These are phyloP conservation scores for Parachaetomium inaequale DNA, from an alignment of 495 filamentous ascomycete species.

Conservation along the genomic window DNA sequence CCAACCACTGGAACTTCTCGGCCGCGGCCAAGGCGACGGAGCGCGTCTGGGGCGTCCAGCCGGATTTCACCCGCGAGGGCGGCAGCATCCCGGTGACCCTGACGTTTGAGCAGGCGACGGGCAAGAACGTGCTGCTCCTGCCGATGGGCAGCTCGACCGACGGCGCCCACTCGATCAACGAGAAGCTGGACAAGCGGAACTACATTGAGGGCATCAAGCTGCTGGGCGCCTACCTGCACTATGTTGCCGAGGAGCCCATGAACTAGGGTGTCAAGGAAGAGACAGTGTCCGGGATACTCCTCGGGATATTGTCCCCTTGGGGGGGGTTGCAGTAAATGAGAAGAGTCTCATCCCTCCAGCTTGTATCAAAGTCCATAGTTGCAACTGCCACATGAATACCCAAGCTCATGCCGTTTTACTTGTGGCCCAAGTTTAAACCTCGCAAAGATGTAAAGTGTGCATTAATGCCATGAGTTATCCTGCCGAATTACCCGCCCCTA, in stretches of 20 bases:
- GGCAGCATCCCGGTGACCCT: slow-evolving; percentile 95
- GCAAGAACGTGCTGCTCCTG: slow-evolving; percentile 92
- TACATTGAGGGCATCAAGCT: slow-evolving; percentile 99
- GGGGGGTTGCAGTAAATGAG: background rate
- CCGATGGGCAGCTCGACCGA: slow-evolving; percentile 98
- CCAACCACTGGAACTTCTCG: slow-evolving; percentile 97
- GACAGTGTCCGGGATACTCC: too few relatives aligned
- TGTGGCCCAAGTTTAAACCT: too few relatives aligned
- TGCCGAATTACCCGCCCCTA: background rate
- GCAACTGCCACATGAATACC: background rate
- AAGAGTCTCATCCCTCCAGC: background rate
- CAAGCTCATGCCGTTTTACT: too few relatives aligned
- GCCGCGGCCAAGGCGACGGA: slow-evolving; percentile 90
- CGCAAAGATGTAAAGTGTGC: too few relatives aligned
- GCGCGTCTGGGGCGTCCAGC: slow-evolving; percentile 85
- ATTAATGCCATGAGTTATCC: background rate
- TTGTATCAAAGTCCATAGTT: too few relatives aligned
- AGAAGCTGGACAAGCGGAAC: slow-evolving; percentile 95
- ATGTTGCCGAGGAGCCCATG: slow-evolving; percentile 84
- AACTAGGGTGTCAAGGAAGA: slow-evolving; percentile 19
- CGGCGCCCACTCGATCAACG: slow-evolving; percentile 94
- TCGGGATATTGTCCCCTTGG: too few relatives aligned
- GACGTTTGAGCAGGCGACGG: slow-evolving; percentile 96
- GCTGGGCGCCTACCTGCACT: slow-evolving; percentile 92
- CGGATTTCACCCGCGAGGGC: slow-evolving; percentile 94